Evolutionary conservation across 805 yeast species (phyloP), one percentile per base, ranked within the genome.

Genomic region (Candida broadrunensis): DNA sequence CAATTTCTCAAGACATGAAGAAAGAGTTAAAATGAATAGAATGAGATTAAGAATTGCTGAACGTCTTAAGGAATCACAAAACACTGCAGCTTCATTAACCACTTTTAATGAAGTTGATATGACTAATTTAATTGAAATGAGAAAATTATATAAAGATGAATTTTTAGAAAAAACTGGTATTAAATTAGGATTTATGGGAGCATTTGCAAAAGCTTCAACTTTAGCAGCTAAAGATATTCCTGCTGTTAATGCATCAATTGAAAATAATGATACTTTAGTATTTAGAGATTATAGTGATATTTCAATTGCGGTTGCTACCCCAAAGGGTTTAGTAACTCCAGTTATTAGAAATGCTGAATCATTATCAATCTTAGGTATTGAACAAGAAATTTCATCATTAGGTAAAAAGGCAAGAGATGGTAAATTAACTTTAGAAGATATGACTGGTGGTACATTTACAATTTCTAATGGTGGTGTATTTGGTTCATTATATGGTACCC

Each of bases 401-500:
- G 93, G 97, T 70, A 74, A 73, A 61, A 91, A 88, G 74, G 99
- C 99, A 48, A 87, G 98, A 70, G 98, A 91, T 64, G 93, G 93
- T 60, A 90, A 93, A 73, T 79, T 93, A 61, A 88, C 97, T 41
- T 72, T 93, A 51, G 99, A 93, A 76, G 99, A 93, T 69, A 91
- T 93, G 98, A 80, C 97, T 46, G 99, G 99, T 67, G 99, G 99
- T 68, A 90, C 98, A 45, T 90, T 93, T 78, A 93, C 99, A 60
- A 93, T 93, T 58, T 93, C 98, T 41, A 93, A 93, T 74, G 99
- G 99, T 66, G 99, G 99, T 69, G 97, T 93, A 43, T 93, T 93
- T 60, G 99, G 99, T 50, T 93, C 98, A 19, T 76, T 93, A 52
- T 88, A 85, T 67, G 99, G 99, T 66, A 93, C 99, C 39, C 99